These are phyloP conservation scores for Curvularia hawaiiensis DNA, from an alignment of 2,329 filamentous ascomycete genomes.

Conservation along the genomic window DNA sequence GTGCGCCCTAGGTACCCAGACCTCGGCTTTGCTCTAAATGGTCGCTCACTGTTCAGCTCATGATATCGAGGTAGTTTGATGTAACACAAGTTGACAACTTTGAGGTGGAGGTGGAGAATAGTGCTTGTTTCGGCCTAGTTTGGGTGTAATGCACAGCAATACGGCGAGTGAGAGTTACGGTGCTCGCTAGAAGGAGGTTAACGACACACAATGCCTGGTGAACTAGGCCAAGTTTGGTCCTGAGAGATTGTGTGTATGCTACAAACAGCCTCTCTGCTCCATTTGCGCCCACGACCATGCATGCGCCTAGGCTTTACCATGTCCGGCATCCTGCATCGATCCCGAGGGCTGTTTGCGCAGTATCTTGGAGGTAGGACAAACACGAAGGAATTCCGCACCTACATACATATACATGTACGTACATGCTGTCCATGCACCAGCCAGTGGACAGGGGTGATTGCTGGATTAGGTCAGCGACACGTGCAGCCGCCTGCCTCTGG, in stretches of 20 bases:
- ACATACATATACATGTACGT: background rate
- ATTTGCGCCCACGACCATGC: background rate
- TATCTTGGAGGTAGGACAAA: constrained; percentile 1
- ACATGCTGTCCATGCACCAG: background rate
- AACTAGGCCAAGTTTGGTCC: background rate
- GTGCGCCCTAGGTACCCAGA: background rate
- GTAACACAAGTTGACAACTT: background rate
- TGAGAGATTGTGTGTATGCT: background rate
- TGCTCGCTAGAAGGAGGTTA: background rate
- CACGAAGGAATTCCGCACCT: background rate
- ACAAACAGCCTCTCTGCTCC: background rate
- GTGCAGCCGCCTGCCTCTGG: background rate
- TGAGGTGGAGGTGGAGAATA: background rate
- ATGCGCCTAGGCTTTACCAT: constrained; percentile 4
- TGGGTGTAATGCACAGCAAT: background rate
- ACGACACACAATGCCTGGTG: background rate
- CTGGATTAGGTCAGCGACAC: constrained; percentile 10
- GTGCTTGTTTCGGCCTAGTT: background rate
- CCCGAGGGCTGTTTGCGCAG: background rate
- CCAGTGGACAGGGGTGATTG: background rate
- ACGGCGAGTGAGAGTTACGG: background rate
- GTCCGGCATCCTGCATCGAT: constrained; percentile 7
- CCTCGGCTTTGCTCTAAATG: constrained; percentile 6
- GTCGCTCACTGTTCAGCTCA: background rate
- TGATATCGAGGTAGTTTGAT: background rate